Evolutionary conservation across 2,329 filamentous ascomycete species (phyloP).

Genomic region (Phialophora chinensis): DNA sequence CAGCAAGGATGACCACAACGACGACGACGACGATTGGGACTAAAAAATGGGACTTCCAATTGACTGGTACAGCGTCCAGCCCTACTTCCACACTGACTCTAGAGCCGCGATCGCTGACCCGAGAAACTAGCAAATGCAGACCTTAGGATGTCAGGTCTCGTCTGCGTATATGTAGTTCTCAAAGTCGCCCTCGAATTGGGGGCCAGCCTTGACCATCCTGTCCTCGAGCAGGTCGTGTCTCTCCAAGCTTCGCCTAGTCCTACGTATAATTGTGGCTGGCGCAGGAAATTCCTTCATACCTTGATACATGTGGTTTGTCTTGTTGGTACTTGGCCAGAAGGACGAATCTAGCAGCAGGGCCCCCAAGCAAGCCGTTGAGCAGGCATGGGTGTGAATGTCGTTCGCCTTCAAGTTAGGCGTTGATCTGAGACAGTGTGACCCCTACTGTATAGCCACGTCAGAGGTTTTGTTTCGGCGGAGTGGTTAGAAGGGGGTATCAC

Average conservation of each 20-base stretch:
- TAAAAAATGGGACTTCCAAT: slow-evolving; percentile 43
- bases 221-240: neutral
- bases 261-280: neutral
- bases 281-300: neutral
- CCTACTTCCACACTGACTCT: neutral
- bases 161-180: neutral
- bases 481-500: neutral
- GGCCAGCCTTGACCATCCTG: neutral
- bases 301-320: neutral
- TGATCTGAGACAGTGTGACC: neutral
- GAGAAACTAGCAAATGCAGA: neutral
- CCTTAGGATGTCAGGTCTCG: neutral
- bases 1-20: slow-evolving; percentile 60
- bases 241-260: neutral
- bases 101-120: neutral
- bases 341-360: neutral
- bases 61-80: neutral
- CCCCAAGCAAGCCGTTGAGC: neutral
- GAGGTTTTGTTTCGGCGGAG: neutral
- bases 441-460: neutral
- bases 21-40: slow-evolving; percentile 62
- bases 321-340: neutral
- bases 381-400: neutral
- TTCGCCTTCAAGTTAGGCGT: neutral
- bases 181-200: neutral